Base-by-base conservation (phyloP, 2,329 filamentous ascomycete genomes). In the Xylaria sp. region DNA sequence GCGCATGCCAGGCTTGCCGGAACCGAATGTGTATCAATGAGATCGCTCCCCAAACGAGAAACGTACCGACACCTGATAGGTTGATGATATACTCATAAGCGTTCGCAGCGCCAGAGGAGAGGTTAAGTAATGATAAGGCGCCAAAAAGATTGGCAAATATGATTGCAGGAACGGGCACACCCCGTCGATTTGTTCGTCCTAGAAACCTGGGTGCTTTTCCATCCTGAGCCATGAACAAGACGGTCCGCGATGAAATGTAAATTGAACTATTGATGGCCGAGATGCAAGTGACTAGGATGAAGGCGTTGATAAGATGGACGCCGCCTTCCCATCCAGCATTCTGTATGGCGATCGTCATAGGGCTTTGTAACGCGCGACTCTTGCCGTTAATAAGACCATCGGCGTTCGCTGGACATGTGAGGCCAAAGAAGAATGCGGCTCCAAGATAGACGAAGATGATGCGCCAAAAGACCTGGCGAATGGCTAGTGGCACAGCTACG, bases 301-400 rank as follows among this genome's bases (percentile, higher is more conserved):
- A 91, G 47, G 89, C 91, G 72, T 94, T 94, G 81, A 94, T 91
- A 1, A 94, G 85, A 76, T 94, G 89, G 0, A 92, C 90, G 63
- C 91, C 92, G 29, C 87, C 88, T 63, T 91, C 79, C 87, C 91
- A 94, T 0, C 92, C 92, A 0, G 92, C 92, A 68, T 88, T 92
- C 70, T 91, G 87, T 54, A 94, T 87, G 1, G 91, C 91, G 68
- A 93, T 87, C 0, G 91, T 93, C 86, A 93, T 91, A 0, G 91
- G 91, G 23, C 89, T 92, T 79, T 91, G 87, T 29, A 93, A 83
- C 0, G 91, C 90, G 66, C 90, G 87, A 64, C 87, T 89, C 3
- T 78, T 79, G 3, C 87, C 88, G 32, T 87, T 88, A 48, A 92
- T 83, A 0, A 94, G 84, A 0, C 86, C 87, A 3, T 85, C 80